phyloP scores from a whole-genome alignment of 805 yeast species.

The Ogataea paraovalis region DNA sequence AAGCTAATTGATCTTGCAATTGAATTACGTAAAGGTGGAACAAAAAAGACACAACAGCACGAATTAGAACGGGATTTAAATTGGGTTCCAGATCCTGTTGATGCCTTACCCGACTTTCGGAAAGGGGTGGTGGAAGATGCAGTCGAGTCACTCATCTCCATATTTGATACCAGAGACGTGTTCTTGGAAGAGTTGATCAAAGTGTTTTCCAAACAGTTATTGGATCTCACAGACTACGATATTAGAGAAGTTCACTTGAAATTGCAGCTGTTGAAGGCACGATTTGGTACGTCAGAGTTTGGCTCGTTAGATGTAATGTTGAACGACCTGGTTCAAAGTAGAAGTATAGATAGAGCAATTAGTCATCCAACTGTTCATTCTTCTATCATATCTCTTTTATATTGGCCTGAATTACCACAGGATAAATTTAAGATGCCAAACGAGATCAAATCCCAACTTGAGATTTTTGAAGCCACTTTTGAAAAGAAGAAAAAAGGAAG shows the following conservation, averaged over 20 bases:
- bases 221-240: constrained; percentile 39
- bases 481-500: constrained; percentile 51
- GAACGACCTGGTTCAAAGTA: constrained; percentile 60
- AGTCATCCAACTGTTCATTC: constrained; percentile 40
- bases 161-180: constrained; percentile 64
- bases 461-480: constrained; percentile 40
- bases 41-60: constrained; percentile 20
- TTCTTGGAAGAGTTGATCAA: constrained; percentile 63
- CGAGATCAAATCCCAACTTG: constrained; percentile 37
- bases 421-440: constrained; percentile 48
- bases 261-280: constrained; percentile 50
- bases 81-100: constrained; percentile 87
- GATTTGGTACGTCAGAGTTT: constrained; percentile 66
- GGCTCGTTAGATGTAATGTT: constrained; percentile 81
- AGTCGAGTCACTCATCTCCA: constrained; percentile 65
- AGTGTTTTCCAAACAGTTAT: constrained; percentile 54
- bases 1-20: constrained; percentile 50
- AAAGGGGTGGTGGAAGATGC: constrained; percentile 59
- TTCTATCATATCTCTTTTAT: constrained; percentile 67
- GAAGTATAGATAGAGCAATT: constrained; percentile 37
- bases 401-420: constrained; percentile 66
- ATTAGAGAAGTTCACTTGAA: constrained; percentile 38
- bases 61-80: constrained; percentile 46
- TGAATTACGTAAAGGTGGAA: constrained; percentile 40
- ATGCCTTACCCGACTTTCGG: constrained; percentile 82